Conservation (phyloP, 2,329 filamentous ascomycete genomes). For the Penicillium brevicompactum region DNA sequence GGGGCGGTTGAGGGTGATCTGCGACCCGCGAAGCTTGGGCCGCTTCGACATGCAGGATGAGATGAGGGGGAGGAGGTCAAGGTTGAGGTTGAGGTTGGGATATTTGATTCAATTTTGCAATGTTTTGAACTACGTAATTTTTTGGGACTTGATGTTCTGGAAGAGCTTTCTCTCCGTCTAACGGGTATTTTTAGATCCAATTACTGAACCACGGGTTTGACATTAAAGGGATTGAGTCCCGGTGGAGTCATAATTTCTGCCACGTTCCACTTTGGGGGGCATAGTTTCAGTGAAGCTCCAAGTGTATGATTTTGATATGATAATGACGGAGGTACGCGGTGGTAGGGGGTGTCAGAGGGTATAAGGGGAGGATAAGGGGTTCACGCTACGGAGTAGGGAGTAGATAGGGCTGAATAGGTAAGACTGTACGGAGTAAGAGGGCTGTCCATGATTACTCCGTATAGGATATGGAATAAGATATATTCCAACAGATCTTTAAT, state of each 20-base stretch:
- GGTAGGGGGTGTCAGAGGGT: background rate
- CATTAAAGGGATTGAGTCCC: background rate
- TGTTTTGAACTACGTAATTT: background rate
- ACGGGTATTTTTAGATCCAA: background rate
- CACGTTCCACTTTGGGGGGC: background rate
- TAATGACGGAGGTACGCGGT: too few relatives aligned
- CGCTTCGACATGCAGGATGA: background rate
- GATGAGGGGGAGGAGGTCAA: background rate
- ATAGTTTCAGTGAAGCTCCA: background rate
- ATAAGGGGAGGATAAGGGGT: too few relatives aligned
- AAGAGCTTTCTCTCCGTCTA: background rate
- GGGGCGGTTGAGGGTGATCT: conserved; percentile 5
- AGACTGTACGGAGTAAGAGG: too few relatives aligned
- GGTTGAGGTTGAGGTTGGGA: too few relatives aligned
- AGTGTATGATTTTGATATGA: too few relatives aligned
- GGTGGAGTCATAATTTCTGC: background rate
- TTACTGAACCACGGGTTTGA: background rate
- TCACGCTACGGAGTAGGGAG: too few relatives aligned
- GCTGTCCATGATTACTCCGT: background rate
- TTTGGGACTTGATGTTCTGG: background rate
- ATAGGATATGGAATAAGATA: background rate
- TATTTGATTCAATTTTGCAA: background rate
- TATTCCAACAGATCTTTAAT: too few relatives aligned
- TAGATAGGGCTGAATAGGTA: too few relatives aligned
- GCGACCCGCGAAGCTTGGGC: conserved; percentile 6